Evolutionary conservation across 2,329 filamentous ascomycete genomes (phyloP), one percentile per base, ranked within the genome.

Genomic region (Biscogniauxia marginata): DNA sequence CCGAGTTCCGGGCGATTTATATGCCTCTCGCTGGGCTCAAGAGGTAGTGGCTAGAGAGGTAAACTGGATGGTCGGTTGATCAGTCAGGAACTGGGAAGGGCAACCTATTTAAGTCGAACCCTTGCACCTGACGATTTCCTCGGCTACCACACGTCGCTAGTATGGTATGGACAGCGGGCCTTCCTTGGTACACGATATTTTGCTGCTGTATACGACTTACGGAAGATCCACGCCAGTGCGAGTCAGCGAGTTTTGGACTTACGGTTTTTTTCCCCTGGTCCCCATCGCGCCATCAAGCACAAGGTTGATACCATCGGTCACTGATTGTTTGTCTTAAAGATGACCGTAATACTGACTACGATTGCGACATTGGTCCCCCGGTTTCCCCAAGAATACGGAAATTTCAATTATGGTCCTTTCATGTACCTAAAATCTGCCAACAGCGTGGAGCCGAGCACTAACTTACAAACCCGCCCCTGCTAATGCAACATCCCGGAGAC

Each of bases 221-320:
- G 13, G 13, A 39, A 39, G 30, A 39, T 16, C 56, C 52, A 57
- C 55, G 49, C 60, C 57, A 61, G 63, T 59, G 56, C 53, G 53
- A 55, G 54, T 43, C 57, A 50, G 49, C 39, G 24, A 55, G 50
- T 53, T 52, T 47, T 56, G 56, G 56, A 57, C 30, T 39, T n/a
- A 39, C 50, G 54, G 22, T 57, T 52, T 24, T 55, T 57, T 52
- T 50, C 46, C 24, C 58, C 46, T 52, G 54, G 53, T 53, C 50
- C 44, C 54, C 61, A 70, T 70, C 59, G 67, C 67, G 67, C 64
- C 65, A 70, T 70, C 59, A 60, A 52, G 53, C 55, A 58, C 56
- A 50, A 50, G 39, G 18, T 57, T 70, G 63, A 67, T 68, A 65
- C 63, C 63, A 69, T 66, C 58, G 56, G 24, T 53, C 53, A 54